These are phyloP conservation scores for Leptoxyphium fumago DNA, from an alignment of 2,329 filamentous ascomycete species.

Conservation along the genomic window DNA sequence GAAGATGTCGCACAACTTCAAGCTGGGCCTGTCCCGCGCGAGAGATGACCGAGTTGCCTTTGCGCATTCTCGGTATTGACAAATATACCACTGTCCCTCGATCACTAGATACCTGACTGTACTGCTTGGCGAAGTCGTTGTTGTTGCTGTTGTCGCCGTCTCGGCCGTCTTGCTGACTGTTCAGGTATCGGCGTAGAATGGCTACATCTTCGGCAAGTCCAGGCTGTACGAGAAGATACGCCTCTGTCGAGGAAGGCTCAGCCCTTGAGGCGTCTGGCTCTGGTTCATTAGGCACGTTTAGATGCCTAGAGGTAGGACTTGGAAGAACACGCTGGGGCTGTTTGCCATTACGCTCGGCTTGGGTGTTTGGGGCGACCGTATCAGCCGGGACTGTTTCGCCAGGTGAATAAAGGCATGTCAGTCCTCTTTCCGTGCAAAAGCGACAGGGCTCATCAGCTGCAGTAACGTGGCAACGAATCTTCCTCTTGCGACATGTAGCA, in stretches of 20 bases:
- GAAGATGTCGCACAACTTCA: slow-evolving; percentile 27
- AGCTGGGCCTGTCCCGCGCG: slow-evolving; percentile 24
- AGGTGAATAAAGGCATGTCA: too few relatives aligned
- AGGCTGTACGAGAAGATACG: slow-evolving; percentile 25
- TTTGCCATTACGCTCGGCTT: slow-evolving; percentile 10
- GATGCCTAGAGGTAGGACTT: too few relatives aligned
- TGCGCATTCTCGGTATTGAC: slow-evolving; percentile 35
- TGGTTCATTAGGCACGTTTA: slow-evolving; percentile 7
- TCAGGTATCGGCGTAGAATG: slow-evolving; percentile 25
- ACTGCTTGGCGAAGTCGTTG: slow-evolving; percentile 15
- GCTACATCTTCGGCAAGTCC: slow-evolving; percentile 28
- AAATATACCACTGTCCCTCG: slow-evolving; percentile 27
- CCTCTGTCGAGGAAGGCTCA: slow-evolving; percentile 18
- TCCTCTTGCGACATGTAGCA: slow-evolving; percentile 25
- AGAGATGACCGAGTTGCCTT: slow-evolving; percentile 25
- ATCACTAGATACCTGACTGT: slow-evolving; percentile 32
- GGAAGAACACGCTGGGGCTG: too few relatives aligned
- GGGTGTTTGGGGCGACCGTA: slow-evolving; percentile 8
- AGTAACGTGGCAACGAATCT: slow-evolving; percentile 27
- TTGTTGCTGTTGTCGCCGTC: too few relatives aligned
- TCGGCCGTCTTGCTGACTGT: too few relatives aligned
- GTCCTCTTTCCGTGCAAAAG: slow-evolving; percentile 23
- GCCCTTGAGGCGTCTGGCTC: too few relatives aligned
- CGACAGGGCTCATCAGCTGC: slow-evolving; percentile 25
- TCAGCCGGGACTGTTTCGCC: too few relatives aligned